Evolutionary conservation across 2,329 filamentous ascomycete genomes (phyloP).

Genomic region (Alternaria sp.): DNA sequence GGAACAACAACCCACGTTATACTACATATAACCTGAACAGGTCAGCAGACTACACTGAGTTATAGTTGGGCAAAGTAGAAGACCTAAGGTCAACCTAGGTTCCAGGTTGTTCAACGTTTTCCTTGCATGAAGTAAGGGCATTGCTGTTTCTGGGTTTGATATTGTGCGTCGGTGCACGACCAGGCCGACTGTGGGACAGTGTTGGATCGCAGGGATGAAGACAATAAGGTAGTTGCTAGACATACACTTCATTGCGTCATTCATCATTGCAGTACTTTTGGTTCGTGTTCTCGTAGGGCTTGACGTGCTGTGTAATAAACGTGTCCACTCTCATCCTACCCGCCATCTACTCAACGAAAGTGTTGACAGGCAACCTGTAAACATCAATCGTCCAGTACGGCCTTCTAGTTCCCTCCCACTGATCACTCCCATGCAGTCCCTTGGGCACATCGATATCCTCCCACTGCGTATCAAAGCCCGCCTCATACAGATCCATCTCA

Average conservation of each 20-base stretch:
- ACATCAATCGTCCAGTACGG: conserved; percentile 49
- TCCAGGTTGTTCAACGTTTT: not conserved
- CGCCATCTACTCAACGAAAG: conserved; percentile 35
- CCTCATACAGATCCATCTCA: conserved; percentile 46
- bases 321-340: no score
- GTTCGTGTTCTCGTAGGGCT: not conserved
- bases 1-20: not conserved
- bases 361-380: conserved; percentile 45
- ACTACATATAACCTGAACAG: not conserved
- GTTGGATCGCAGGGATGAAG: not conserved
- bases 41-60: not conserved
- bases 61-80: not conserved
- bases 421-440: conserved; percentile 41
- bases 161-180: not conserved
- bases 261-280: not conserved
- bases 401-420: conserved; percentile 44
- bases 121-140: not conserved
- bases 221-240: no score
- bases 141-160: not conserved
- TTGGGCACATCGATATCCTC: conserved; percentile 44
- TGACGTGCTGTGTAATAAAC: not conserved
- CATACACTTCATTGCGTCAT: not conserved
- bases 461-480: conserved; percentile 46
- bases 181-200: not conserved
- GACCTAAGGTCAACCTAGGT: not conserved